These are phyloP conservation scores for Diaporthe vaccinii DNA, from an alignment of 2,329 filamentous ascomycete species.

Conservation along the genomic window DNA sequence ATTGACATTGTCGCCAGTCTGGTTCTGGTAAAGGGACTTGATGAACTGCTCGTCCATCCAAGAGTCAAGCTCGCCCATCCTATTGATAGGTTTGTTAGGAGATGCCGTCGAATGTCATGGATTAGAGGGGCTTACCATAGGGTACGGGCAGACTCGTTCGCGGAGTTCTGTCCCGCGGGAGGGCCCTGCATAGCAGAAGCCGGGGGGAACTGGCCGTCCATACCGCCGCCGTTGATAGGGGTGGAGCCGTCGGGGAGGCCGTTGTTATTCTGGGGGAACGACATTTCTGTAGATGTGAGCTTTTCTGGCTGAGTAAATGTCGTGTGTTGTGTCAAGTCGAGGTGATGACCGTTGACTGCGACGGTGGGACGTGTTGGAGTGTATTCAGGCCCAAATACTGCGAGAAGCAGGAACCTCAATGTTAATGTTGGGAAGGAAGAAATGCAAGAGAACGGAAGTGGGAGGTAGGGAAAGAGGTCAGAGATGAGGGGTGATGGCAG, in stretches of 20 bases:
- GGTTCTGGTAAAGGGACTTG: slow-evolving; percentile 88
- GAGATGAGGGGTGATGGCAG: not conserved
- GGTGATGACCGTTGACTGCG: not conserved
- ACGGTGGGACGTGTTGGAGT: not conserved
- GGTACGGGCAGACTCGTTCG: slow-evolving; percentile 39
- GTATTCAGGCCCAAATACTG: not conserved
- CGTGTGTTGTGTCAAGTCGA: not conserved
- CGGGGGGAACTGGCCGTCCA: slow-evolving; percentile 37
- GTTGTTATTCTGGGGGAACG: slow-evolving; percentile 34
- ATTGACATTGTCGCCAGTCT: slow-evolving; percentile 94
- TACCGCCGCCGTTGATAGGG: slow-evolving; percentile 29
- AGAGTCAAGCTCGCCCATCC: slow-evolving; percentile 99
- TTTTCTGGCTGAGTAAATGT: not conserved
- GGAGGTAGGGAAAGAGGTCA: not conserved
- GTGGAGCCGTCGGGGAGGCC: slow-evolving; percentile 25
- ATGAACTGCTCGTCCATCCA: slow-evolving; percentile 99
- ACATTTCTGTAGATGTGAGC: slow-evolving; percentile 15
- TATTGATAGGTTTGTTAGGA: slow-evolving; percentile 52
- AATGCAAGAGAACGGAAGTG: not conserved
- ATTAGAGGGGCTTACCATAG: slow-evolving; percentile 33
- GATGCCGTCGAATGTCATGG: too few relatives aligned
- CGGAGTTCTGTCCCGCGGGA: slow-evolving; percentile 20
- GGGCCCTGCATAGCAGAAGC: slow-evolving; percentile 34
- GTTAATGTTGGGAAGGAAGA: not conserved
- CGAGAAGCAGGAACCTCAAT: not conserved